Percentiles rank a stretch among this genome's conserved stretches.
Conservation (phyloP, 768 basidiomycete genomes). For the Collybia sordida region DNA sequence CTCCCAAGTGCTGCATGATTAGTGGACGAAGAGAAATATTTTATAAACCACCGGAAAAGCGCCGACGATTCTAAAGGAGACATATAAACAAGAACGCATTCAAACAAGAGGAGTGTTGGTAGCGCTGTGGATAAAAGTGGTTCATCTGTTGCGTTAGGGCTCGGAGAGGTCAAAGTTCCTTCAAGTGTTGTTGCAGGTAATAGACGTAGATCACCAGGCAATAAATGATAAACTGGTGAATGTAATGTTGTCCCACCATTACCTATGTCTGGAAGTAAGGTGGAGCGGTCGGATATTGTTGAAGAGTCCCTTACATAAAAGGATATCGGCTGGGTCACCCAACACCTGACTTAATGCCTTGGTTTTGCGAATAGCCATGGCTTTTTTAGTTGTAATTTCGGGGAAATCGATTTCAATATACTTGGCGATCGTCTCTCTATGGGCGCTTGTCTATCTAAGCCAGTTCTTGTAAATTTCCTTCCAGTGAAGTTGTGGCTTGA, state of each 20-base stretch:
- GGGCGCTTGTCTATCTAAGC: slow-evolving; percentile 53
- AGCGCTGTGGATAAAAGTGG: slow-evolving; percentile 55
- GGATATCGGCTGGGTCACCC: slow-evolving; percentile 41
- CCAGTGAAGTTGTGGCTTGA: neutral
- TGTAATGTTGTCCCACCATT: slow-evolving; percentile 63
- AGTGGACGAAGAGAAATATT: slow-evolving; percentile 39
- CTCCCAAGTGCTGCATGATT: slow-evolving; percentile 42
- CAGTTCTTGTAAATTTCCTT: slow-evolving; percentile 6
- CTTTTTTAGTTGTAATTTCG: slow-evolving; percentile 82
- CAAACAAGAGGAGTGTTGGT: slow-evolving; percentile 86
- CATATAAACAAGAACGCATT: slow-evolving; percentile 95
- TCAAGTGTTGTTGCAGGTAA: slow-evolving; percentile 51
- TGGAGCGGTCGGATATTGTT: neutral
- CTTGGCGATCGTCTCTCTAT: slow-evolving; percentile 44
- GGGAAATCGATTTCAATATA: slow-evolving; percentile 94
- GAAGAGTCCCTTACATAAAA: slow-evolving; percentile 34
- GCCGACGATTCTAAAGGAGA: slow-evolving; percentile 51
- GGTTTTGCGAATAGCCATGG: slow-evolving; percentile 74
- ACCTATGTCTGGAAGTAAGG: slow-evolving; percentile 1
- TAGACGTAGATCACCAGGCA: slow-evolving; percentile 75
- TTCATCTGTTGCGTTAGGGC: slow-evolving; percentile 5
- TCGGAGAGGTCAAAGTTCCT: slow-evolving; percentile 27
- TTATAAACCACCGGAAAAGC: slow-evolving; percentile 74
- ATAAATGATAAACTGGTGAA: slow-evolving; percentile 61
- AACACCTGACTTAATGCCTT: slow-evolving; percentile 51